Base-by-base conservation (phyloP, 2,329 filamentous ascomycete genomes). In the Colletotrichum eleusines region DNA sequence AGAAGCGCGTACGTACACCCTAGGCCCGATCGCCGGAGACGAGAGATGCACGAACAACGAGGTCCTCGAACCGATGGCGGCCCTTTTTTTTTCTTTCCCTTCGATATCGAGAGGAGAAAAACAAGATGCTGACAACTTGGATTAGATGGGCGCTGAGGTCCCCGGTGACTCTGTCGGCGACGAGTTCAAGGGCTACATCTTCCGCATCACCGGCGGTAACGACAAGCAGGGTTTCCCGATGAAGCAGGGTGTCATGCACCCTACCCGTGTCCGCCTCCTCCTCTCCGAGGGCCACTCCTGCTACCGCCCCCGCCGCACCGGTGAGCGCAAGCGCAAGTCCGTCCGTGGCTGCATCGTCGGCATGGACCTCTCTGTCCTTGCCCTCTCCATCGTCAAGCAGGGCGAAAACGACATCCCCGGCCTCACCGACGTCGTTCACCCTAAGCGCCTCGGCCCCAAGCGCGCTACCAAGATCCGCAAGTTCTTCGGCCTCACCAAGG, bases 221-320 rank as follows among this genome's bases (percentile, higher is more conserved):
- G 96, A 99, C 93, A 99, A 99, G 94, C 97, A 99, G 90, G 96
- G 96, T 89, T 99, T 99, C 91, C 96, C 96, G 80, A 99, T 99
- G 96, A 99, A 99, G 94, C 97, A 99, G 92, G 96, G 96, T 90
- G 93, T 97, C 85, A 95, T 99, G 90, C 93, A 97, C 86, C 95
- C 96, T 81, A 96, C 94, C 85, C 96, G 96, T 96, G 96, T 98
- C 87, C 92, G 94, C 79, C 94, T 99, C 78, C 93, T 99, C 81
- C 94, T 99, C 83, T 84, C 92, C 83, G 94, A 97, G 69, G 96
- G 96, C 85, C 96, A 98, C 93, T 96, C 94, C 80, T 99, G 96
- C 94, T 99, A 98, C 92, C 95, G 96, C 83, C 91, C 95, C 84
- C 95, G 96, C 87, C 95, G 96, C 84, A 93, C 92, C 78, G 96